These are phyloP conservation scores for Lippia alba DNA, from an alignment of 305 asterid species.

Conservation along the genomic window DNA sequence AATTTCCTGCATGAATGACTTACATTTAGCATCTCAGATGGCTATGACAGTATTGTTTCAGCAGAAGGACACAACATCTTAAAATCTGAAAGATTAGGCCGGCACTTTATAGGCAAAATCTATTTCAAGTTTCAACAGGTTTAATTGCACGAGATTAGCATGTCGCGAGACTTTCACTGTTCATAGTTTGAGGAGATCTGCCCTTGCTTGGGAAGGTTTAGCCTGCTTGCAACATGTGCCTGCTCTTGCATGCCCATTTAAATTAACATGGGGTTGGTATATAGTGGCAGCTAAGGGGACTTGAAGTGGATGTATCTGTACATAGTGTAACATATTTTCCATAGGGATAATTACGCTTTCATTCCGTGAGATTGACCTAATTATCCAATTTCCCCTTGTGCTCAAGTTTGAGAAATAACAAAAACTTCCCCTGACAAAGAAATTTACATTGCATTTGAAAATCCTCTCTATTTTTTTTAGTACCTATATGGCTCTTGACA, in stretches of 20 bases:
- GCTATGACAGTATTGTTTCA: constrained; percentile 14
- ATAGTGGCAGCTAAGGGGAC: constrained; percentile 39
- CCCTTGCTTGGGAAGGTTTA: constrained; percentile 23
- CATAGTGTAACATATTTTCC: constrained; percentile 51
- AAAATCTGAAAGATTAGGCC: too few species aligned
- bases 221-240: constrained; percentile 36
- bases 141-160: constrained; percentile 25
- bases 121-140: constrained; percentile 10
- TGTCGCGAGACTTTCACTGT: constrained; percentile 25
- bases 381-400: too few species aligned
- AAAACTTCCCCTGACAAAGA: too few species aligned
- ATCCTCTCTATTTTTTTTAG: too few species aligned
- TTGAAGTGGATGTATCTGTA: constrained; percentile 45
- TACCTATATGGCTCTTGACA: too few species aligned
- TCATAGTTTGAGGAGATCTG: constrained; percentile 20
- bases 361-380: too few species aligned
- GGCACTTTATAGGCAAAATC: background rate
- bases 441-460: too few species aligned
- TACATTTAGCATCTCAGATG: constrained; percentile 1
- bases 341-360: constrained; percentile 34
- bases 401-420: too few species aligned
- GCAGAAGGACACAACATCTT: constrained; percentile 4
- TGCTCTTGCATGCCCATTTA: constrained; percentile 37
- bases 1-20: background rate
- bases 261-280: constrained; percentile 33